Percentiles rank a stretch among this genome's conserved stretches.
Evolutionary conservation across 306 rosid species (phyloP).

Genomic region (Citrullus colocynthis): DNA sequence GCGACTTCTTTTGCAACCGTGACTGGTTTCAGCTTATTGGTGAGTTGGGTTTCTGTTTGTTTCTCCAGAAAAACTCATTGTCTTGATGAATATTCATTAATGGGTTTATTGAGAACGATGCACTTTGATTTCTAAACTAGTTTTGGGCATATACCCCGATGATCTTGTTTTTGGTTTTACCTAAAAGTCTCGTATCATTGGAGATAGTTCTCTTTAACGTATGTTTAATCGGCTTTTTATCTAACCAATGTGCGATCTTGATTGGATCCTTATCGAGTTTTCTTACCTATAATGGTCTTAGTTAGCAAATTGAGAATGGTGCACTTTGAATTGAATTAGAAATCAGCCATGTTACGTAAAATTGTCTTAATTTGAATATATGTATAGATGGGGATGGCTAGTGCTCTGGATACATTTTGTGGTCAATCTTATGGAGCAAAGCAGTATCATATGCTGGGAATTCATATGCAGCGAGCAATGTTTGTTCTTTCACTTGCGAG

Average conservation of each 20-base stretch:
- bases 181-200: too few species aligned
- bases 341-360: not conserved
- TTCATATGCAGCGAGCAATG: conserved; percentile 58
- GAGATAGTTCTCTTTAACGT: too few species aligned
- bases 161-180: too few species aligned
- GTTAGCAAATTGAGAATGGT: too few species aligned
- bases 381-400: conserved; percentile 53
- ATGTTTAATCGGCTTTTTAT: too few species aligned
- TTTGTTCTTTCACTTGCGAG: conserved; percentile 25
- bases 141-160: too few species aligned
- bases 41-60: conserved; percentile 15
- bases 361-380: not conserved
- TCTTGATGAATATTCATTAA: not conserved
- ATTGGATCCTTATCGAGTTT: too few species aligned
- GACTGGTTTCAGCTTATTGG: conserved; percentile 67
- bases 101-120: not conserved
- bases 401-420: conserved; percentile 64
- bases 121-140: not conserved
- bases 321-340: not conserved
- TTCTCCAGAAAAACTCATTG: not conserved
- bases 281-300: too few species aligned
- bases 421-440: conserved; percentile 79
- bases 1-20: conserved; percentile 62
- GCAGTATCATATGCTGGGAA: conserved; percentile 45
- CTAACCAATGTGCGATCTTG: too few species aligned